phyloP scores from a whole-genome alignment of 805 yeast genomes.

The Hanseniaspora valbyensis region DNA sequence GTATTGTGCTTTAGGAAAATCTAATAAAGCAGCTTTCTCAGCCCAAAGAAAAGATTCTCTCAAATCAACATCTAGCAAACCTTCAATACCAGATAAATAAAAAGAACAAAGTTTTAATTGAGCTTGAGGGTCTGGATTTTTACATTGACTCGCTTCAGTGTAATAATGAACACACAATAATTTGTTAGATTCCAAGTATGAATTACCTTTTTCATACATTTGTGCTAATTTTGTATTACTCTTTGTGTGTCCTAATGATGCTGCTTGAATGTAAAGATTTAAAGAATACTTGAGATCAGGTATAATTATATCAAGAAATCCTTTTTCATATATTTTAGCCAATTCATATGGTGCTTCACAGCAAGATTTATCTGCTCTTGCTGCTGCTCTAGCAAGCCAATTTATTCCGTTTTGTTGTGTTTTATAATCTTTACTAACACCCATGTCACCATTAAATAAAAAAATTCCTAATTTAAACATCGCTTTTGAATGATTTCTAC shows the following conservation, averaged over 20 bases:
- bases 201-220: slow-evolving; percentile 66
- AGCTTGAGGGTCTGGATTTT: slow-evolving; percentile 64
- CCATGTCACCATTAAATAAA: slow-evolving; percentile 76
- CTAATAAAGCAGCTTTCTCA: slow-evolving; percentile 63
- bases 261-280: slow-evolving; percentile 76
- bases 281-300: slow-evolving; percentile 75
- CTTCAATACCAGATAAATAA: slow-evolving; percentile 86
- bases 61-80: slow-evolving; percentile 65
- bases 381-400: slow-evolving; percentile 83
- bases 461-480: slow-evolving; percentile 87
- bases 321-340: slow-evolving; percentile 71
- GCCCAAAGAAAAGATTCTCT: slow-evolving; percentile 95
- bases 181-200: slow-evolving; percentile 61
- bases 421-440: slow-evolving; percentile 52
- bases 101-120: slow-evolving; percentile 95
- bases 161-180: slow-evolving; percentile 84
- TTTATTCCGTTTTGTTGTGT: slow-evolving; percentile 79
- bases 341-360: slow-evolving; percentile 93
- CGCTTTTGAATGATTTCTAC: slow-evolving; percentile 91
- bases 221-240: slow-evolving; percentile 73
- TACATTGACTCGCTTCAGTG: slow-evolving; percentile 72
- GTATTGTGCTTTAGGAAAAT: slow-evolving; percentile 71
- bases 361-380: slow-evolving; percentile 69
- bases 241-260: slow-evolving; percentile 73
- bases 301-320: slow-evolving; percentile 77